A percentile compares a stretch with the other conserved stretches of the same genome.
phyloP scores from a whole-genome alignment of 768 basidiomycete genomes.

The Hydnomerulius pinastri region DNA sequence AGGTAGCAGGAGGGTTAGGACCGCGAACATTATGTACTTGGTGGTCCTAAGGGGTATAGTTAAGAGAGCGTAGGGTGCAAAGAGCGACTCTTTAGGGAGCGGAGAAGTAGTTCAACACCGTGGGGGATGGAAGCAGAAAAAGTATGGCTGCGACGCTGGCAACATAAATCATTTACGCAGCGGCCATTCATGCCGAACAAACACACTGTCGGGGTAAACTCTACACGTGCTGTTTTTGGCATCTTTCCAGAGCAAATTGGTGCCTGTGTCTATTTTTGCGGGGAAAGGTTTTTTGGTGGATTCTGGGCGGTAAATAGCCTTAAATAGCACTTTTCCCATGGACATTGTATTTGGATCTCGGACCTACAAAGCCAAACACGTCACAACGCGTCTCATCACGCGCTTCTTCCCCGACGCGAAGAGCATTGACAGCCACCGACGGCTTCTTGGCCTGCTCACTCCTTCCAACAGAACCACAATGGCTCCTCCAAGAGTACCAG shows the following conservation, averaged over 20 bases:
- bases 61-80: constrained; percentile 15
- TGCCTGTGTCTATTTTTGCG: too few species aligned
- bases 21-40: constrained; percentile 17
- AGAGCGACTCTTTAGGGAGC: background rate
- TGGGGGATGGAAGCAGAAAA: too few species aligned
- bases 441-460: background rate
- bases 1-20: constrained; percentile 15
- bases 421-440: background rate
- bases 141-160: too few species aligned
- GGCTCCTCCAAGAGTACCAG: constrained; percentile 22
- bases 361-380: constrained; percentile 27
- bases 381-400: constrained; percentile 14
- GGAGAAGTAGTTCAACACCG: too few species aligned
- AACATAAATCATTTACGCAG: too few species aligned
- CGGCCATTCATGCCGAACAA: too few species aligned
- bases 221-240: too few species aligned
- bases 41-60: constrained; percentile 5
- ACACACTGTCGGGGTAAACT: too few species aligned
- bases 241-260: too few species aligned
- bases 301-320: too few species aligned
- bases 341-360: background rate
- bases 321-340: background rate
- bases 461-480: constrained; percentile 16
- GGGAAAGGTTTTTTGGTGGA: too few species aligned
- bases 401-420: constrained; percentile 10